phyloP scores from a whole-genome alignment of 352 stramenopile species.

The Phytopythium vexans region DNA sequence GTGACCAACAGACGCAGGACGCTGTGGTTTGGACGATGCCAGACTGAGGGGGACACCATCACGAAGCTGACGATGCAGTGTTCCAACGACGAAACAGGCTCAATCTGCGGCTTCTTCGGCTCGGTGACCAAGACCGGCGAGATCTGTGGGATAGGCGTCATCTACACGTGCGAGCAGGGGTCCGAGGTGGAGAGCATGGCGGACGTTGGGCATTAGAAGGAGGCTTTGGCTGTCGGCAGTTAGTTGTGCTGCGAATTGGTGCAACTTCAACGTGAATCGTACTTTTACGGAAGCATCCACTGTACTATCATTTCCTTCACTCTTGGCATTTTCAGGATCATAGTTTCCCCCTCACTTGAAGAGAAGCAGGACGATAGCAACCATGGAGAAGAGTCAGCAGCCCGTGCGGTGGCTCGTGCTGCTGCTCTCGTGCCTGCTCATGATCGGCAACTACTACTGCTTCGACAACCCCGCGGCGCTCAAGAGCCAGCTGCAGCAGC shows the following conservation, averaged over 20 bases:
- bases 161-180: not conserved
- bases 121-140: constrained; percentile 2
- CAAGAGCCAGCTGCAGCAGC: constrained; percentile 86
- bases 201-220: not conserved
- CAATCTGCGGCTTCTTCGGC: constrained; percentile 8
- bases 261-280: constrained; percentile 13
- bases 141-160: constrained; percentile 6
- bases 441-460: constrained; percentile 92
- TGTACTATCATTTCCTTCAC: constrained; percentile 5
- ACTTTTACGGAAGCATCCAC: constrained; percentile 14
- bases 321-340: constrained; percentile 7
- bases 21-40: constrained; percentile 1
- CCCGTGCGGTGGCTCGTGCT: constrained; percentile 84
- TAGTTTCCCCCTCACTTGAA: constrained; percentile 3
- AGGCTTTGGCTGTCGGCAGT: not conserved
- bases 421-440: constrained; percentile 82
- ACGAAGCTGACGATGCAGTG: not conserved
- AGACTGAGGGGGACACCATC: not conserved
- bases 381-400: constrained; percentile 70
- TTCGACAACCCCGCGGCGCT: constrained; percentile 88
- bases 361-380: constrained; percentile 1
- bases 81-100: not conserved
- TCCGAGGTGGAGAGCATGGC: not conserved
- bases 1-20: not conserved
- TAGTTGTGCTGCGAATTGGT: not conserved